Evolutionary conservation across 257 asterid genomes (phyloP).

Genomic region (Penstemon davidsonii): DNA sequence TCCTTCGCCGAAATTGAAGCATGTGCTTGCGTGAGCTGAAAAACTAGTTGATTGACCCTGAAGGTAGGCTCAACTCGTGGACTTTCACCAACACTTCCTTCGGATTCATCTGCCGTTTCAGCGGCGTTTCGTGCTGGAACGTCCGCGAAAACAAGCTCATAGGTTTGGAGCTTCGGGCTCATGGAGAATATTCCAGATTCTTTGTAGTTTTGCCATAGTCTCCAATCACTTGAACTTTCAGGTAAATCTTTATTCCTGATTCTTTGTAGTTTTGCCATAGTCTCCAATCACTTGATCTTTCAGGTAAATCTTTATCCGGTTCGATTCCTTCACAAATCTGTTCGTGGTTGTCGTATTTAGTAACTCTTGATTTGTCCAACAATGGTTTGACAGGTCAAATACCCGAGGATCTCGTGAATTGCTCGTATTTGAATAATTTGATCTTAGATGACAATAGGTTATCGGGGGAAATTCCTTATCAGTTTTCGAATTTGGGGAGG

Average conservation of each 20-base stretch:
- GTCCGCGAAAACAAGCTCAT: slow-evolving; percentile 52
- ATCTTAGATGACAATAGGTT: slow-evolving; percentile 52
- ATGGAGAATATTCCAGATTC: slow-evolving; percentile 50
- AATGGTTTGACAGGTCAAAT: slow-evolving; percentile 65
- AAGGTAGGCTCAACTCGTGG: slow-evolving; percentile 47
- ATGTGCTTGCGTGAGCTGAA: slow-evolving; percentile 49
- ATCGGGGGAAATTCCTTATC: slow-evolving; percentile 62
- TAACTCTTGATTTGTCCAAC: slow-evolving; percentile 65
- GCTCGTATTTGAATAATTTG: slow-evolving; percentile 60
- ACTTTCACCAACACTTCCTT: slow-evolving; percentile 41
- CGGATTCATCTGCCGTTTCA: slow-evolving; percentile 51
- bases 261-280: slow-evolving; percentile 34
- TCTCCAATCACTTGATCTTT: slow-evolving; percentile 61
- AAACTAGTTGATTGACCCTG: slow-evolving; percentile 51
- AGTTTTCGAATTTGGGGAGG: slow-evolving; percentile 63
- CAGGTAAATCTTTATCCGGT: slow-evolving; percentile 73
- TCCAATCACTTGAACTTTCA: slow-evolving; percentile 42
- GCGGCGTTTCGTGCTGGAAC: slow-evolving; percentile 76
- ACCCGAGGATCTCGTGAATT: slow-evolving; percentile 66
- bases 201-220: slow-evolving; percentile 52
- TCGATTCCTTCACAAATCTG: slow-evolving; percentile 71
- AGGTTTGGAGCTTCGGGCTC: slow-evolving; percentile 44
- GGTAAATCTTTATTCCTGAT: slow-evolving; percentile 32
- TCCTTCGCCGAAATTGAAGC: slow-evolving; percentile 49
- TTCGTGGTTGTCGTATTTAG: slow-evolving; percentile 78